Base-by-base conservation (phyloP, 2,329 filamentous ascomycete genomes). In the Truncatella angustata region DNA sequence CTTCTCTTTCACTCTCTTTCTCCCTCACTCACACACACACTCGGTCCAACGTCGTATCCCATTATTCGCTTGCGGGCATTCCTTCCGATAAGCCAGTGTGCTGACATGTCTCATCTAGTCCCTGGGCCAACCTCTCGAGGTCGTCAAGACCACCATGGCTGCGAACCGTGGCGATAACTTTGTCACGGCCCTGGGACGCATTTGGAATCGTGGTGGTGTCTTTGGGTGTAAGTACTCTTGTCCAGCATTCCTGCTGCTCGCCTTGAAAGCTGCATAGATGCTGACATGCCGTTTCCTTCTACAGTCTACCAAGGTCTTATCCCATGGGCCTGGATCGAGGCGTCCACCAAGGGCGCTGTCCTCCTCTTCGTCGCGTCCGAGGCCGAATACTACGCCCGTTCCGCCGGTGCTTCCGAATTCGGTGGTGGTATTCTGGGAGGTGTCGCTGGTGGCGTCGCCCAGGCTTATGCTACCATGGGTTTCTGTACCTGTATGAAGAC, bases 401-500 rank as follows among this genome's bases (percentile, higher is more conserved):
- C 80, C 61, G 83, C 86, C 57, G 94, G 94, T 62, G 93, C 91
- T 57, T 84, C 81, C 65, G 88, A 95, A 73, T 97, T 99, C 73
- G 79, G 88, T 48, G 85, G 86, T 62, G 94, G 94, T 69, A 97
- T 99, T 76, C 70, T 80, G 28, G 94, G 94, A 66, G 94, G 94
- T 73, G 91, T 99, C 80, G 82, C 86, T 20, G 94, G 94, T 70
- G 94, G 94, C 81, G 86, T 99, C 54, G 94, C 93, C 43, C 94
- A 99, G 78, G 94, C 94, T 55, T 99, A 99, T 73, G 94, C 94
- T 60, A 99, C 94, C 71, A 99, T 99, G 93, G 94, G 94, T 63
- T 99, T 99, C 86, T 99, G 94, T 78, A 99, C 94, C 56, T 99
- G 94, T 84, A 99, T 99, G 94, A 99, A 99, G 86, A 99, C 94